These are phyloP conservation scores for Setomelanomma holmii DNA, from an alignment of 2,329 filamentous ascomycete species.

Conservation along the genomic window DNA sequence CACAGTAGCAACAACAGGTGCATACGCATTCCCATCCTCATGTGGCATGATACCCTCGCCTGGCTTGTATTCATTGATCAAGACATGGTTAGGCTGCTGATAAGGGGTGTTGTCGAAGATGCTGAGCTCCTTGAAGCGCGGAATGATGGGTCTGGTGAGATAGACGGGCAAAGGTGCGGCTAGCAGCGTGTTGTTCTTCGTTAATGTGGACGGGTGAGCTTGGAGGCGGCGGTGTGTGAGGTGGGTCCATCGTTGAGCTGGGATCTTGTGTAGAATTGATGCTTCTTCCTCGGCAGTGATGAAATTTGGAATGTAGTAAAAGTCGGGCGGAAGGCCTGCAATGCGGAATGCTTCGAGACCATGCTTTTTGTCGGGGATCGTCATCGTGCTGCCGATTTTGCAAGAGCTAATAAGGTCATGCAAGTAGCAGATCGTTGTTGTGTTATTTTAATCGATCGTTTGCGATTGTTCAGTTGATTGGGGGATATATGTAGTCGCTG, in stretches of 20 bases:
- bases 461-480: no score
- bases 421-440: no score
- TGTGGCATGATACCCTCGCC: conserved; percentile 97
- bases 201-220: conserved; percentile 85
- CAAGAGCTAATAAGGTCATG: no score
- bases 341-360: conserved; percentile 49
- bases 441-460: no score
- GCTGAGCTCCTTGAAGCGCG: conserved; percentile 58
- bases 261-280: conserved; percentile 70
- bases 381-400: no score
- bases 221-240: conserved; percentile 90
- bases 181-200: conserved; percentile 73
- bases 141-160: conserved; percentile 73
- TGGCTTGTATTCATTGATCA: conserved; percentile 89
- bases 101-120: conserved; percentile 74
- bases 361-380: not conserved
- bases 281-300: conserved; percentile 78
- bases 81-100: conserved; percentile 80
- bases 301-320: conserved; percentile 89
- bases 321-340: conserved; percentile 64
- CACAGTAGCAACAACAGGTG: conserved; percentile 87
- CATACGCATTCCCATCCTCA: conserved; percentile 89
- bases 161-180: conserved; percentile 76
- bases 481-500: no score
- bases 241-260: conserved; percentile 74